phyloP scores from a whole-genome alignment of 1,284 basidiomycete genomes.

The Rhodotorula sp. region DNA sequence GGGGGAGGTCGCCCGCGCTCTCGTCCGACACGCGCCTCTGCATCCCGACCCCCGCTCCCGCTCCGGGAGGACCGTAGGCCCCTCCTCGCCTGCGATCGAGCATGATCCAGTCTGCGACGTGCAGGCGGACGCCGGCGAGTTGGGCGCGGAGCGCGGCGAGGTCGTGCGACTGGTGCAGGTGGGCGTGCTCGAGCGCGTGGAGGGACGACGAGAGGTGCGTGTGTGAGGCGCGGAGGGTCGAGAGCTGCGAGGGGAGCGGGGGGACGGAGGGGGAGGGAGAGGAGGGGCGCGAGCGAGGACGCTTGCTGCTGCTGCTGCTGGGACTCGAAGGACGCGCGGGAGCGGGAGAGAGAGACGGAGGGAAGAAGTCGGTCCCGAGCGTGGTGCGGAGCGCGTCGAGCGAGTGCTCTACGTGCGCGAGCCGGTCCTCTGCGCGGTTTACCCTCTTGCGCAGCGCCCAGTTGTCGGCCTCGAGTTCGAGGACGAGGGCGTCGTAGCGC shows the following conservation, averaged over 20 bases:
- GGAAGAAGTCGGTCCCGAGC: conserved; percentile 5
- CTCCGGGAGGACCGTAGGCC: neutral
- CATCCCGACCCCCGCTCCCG: neutral
- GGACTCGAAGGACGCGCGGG: neutral
- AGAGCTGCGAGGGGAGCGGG: conserved; percentile 2
- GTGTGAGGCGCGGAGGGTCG: conserved; percentile 2
- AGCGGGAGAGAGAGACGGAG: neutral
- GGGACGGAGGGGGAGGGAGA: neutral
- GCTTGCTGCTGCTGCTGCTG: neutral
- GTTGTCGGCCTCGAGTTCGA: conserved; percentile 33
- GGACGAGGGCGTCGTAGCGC: conserved; percentile 7
- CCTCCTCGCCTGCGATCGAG: neutral
- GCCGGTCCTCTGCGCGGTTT: neutral
- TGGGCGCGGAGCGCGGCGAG: conserved; percentile 3
- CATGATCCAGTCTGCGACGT: neutral
- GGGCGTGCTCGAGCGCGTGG: conserved; percentile 18
- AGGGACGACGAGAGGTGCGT: conserved; percentile 11
- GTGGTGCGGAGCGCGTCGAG: neutral
- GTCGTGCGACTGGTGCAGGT: conserved; percentile 25
- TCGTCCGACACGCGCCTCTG: no score
- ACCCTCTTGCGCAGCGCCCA: conserved; percentile 15
- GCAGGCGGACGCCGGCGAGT: neutral
- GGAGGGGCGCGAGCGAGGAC: neutral
- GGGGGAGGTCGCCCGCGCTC: no score
- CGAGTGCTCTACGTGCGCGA: neutral